phyloP scores from a whole-genome alignment of 1,139 yeast genomes.

The Debaryomyces coudertii region DNA sequence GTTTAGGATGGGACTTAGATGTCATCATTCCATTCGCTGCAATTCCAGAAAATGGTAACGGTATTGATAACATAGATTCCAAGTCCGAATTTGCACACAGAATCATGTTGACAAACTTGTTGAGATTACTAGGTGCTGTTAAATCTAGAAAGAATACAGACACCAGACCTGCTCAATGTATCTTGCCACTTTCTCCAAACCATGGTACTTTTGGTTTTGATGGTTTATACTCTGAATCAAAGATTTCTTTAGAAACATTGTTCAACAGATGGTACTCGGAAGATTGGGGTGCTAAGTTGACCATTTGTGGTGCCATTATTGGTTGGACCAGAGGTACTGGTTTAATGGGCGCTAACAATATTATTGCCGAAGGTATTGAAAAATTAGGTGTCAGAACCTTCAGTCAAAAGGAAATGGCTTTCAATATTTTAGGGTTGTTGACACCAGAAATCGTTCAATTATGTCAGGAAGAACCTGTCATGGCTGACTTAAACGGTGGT shows the following conservation, averaged over 20 bases:
- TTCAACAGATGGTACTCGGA: slow-evolving; percentile 99
- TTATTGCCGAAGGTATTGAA: slow-evolving; percentile 97
- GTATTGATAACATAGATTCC: slow-evolving; percentile 89
- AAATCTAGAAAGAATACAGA: slow-evolving; percentile 84
- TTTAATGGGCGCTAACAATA: slow-evolving; percentile 94
- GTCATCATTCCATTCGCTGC: slow-evolving; percentile 97
- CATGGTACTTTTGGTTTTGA: slow-evolving; percentile 98
- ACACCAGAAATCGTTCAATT: slow-evolving; percentile 82
- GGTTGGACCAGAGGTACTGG: slow-evolving; percentile 99
- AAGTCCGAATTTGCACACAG: slow-evolving; percentile 97
- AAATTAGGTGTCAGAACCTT: slow-evolving; percentile 95
- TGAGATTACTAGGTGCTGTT: slow-evolving; percentile 89
- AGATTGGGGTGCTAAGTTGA: slow-evolving; percentile 92
- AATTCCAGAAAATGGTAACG: slow-evolving; percentile 97
- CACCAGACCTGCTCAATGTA: slow-evolving; percentile 98
- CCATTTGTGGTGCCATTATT: slow-evolving; percentile 96
- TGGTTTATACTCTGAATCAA: slow-evolving; percentile 97
- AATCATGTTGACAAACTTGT: slow-evolving; percentile 93
- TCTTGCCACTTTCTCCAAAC: slow-evolving; percentile 95
- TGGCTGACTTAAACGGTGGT: slow-evolving; percentile 99
- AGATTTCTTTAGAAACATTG: slow-evolving; percentile 89
- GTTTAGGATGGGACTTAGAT: slow-evolving; percentile 98
- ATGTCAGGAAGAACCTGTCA: slow-evolving; percentile 91
- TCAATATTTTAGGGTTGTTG: slow-evolving; percentile 92
- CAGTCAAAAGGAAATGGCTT: slow-evolving; percentile 99